Evolutionary conservation across 106 monocot genomes (phyloP).

Genomic region (Vanilla planifolia): DNA sequence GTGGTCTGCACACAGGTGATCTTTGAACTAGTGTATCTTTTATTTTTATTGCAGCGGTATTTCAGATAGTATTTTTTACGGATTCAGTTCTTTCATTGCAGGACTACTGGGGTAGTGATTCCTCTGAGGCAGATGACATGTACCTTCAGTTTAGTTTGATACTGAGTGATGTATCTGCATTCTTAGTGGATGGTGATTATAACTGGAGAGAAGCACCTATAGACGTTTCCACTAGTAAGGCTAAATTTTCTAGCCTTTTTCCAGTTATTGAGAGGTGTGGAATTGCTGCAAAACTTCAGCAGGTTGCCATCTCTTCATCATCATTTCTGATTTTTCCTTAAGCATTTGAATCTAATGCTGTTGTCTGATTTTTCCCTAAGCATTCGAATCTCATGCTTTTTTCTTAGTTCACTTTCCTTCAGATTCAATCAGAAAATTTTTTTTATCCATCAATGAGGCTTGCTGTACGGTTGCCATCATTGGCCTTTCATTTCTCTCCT

Average conservation of each 20-base stretch:
- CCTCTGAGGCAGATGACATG: constrained; percentile 48
- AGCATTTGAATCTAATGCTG: neutral
- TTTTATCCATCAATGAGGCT: constrained; percentile 71
- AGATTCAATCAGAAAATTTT: constrained; percentile 75
- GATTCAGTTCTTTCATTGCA: constrained; percentile 22
- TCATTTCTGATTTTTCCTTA: neutral
- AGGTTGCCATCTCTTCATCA: constrained; percentile 38
- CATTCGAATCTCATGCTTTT: neutral
- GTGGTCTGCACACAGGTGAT: constrained; percentile 72
- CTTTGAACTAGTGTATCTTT: neutral
- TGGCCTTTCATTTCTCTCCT: constrained; percentile 93
- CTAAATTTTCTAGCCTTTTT: constrained; percentile 23
- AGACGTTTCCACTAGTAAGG: constrained; percentile 10
- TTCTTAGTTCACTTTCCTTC: constrained; percentile 5
- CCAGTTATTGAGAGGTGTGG: constrained; percentile 95
- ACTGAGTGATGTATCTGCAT: constrained; percentile 94
- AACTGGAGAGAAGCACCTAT: constrained; percentile 45
- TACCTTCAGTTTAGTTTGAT: constrained; percentile 88
- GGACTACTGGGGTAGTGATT: constrained; percentile 59
- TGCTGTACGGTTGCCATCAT: constrained; percentile 76
- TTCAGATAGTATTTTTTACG: neutral
- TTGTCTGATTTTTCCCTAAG: constrained; percentile 1
- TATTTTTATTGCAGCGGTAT: constrained; percentile 4
- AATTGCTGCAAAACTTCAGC: constrained; percentile 68
- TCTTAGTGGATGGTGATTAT: constrained; percentile 92